Evolutionary conservation across 306 rosid genomes (phyloP), one percentile per base, ranked within the genome.

Genomic region (Corylus avellana): DNA sequence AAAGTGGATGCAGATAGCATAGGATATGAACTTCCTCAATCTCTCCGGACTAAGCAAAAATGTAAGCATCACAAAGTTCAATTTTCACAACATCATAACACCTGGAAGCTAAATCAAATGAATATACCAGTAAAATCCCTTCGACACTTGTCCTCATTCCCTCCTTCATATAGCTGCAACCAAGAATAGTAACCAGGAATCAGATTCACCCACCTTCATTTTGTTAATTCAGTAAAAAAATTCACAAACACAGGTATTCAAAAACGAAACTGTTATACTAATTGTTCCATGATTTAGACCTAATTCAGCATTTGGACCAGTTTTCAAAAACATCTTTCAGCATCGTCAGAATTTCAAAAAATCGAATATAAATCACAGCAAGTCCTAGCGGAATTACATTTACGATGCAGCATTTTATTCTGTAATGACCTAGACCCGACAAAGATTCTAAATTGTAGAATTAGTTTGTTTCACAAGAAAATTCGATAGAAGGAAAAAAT

Each of bases 111-210:
- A 1, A 68, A 79, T 47, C 11, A 56, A 62, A 8, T 56, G 22
- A 14, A 67, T 91, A 46, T 82, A 96, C 99, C 91, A 96, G 87
- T 72, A 96, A 89, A 87, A 96, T 93, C 46, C 97, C 99, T 83
- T 93, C 99, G 0, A 96, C 99, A 53, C 99, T 96, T 42, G 97
- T 93, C 85, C 99, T 87, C 99, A 93, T 93, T 49, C 99, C 99
- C 78, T 96, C 99, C 78, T 96, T 96, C 96, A 91, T 90, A 70
- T 96, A 96, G 77, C 99, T 96, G 90, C 72, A 76, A 57, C 71
- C 50, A 12, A 85, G 17, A 77, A 86, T 75, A 68, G 63, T 67
- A 77, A 2, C 6, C 59, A 29, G 66, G 46, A 54, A 71, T 27
- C 42, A 51, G 32, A 25, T 18, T 39, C 74, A 35, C 54, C 20